Base-by-base conservation (phyloP, 345 rosid genomes). In the Litchi chinensis region DNA sequence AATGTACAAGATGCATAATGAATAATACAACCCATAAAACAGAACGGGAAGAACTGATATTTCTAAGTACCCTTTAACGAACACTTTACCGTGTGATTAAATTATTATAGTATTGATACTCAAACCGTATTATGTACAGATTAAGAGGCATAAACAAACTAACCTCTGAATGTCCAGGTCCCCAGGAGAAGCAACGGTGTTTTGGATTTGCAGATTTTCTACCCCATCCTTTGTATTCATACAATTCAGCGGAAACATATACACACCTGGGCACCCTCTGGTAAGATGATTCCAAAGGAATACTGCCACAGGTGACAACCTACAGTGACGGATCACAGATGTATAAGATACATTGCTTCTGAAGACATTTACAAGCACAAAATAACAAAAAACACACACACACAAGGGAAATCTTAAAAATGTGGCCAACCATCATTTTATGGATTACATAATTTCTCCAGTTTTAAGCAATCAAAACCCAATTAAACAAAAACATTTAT, bases 241-340 rank as follows among this genome's bases (percentile, higher is more conserved):
- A 88, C 87, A 95, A 80, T 76, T 95, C 98, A 0, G 97, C 88
- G 16, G 97, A 93, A 65, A 93, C 90, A 52, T 89, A 93, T 24
- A 95, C 92, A 48, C 99, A 95, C 80, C 98, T 91, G 13, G 92
- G 87, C 74, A 86, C 76, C 80, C 87, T 90, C 83, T 93, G 96
- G 84, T 91, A 95, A 43, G 99, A 91, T 44, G 99, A 87, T 69
- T 95, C 98, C 79, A 95, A 81, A 10, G 98, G 93, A n/a, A 89
- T 82, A 79, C 98, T 90, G 77, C 99, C 99, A 82, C 99, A 95
- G 54, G 99, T 95, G 73, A 93, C 97, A 70, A 95, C 97, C 99
- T 95, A 81, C 82, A 86, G 67, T 40, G 77, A 43, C 54, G 1
- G 52, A 1, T 3, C 37, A 32, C 3, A 57, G 56, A 26, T 28